Base-by-base conservation (phyloP, 1,284 basidiomycete species). In the Pisolithus thermaeus region DNA sequence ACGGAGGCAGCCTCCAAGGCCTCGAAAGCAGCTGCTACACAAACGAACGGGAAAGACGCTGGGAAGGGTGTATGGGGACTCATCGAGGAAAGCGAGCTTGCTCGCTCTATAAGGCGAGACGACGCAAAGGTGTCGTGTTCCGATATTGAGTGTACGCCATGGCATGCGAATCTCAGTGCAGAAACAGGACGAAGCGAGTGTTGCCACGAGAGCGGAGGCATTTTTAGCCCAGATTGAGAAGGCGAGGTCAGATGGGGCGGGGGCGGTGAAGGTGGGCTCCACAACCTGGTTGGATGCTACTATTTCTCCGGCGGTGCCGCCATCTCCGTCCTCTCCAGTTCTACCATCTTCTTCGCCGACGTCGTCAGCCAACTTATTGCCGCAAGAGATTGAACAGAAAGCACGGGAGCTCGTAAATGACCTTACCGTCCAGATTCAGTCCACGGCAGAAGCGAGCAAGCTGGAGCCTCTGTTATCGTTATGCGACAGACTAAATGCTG, bases 81-180 rank as follows among this genome's bases (percentile, higher is more conserved):
- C 79, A 86, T 90, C 50, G 87, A 90, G 65, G 85, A 88, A 53
- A 90, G 87, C 65, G 82, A 87, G 62, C 70, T 90, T 28, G 87
- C 87, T 3, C 80, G 78, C 65, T 77, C 77, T 11, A 82, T 90
- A 52, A 72, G 82, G 54, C 70, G 78, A 56, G 81, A 77, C 27
- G 79, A 81, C 50, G 78, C 76, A 59, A 83, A 81, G 77, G 84
- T 82, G 28, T 12, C 64, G 16, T n/a, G 51, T 47, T 39, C 32
- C 53, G 16, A 43, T 20, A 28, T 12, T 22, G 4, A 14, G 8
- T 51, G 52, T 44, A 41, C 25, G 22, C 43, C n/a, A 30, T 37
- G 38, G 46, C 37, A 35, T 46, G 32, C 44, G 44, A 46, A 46
- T 46, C 44, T 52, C 52, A 32, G 28, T 40, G 51, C 9, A 49